Evolutionary conservation across 805 yeast genomes (phyloP), one percentile per base, ranked within the genome.

Genomic region (Zygoascus bituminiphila): DNA sequence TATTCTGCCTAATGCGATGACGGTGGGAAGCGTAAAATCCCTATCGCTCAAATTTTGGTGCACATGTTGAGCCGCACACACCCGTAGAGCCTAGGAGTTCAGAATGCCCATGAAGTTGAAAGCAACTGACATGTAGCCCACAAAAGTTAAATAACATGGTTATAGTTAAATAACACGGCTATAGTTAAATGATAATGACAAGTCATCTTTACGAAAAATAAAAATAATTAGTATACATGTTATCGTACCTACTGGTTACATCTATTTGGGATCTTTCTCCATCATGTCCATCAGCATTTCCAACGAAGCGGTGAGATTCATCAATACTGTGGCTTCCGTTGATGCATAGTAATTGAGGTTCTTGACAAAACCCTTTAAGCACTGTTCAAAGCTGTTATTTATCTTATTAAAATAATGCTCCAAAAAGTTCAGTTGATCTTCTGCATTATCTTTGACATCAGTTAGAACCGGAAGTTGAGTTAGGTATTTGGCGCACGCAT

Each of bases 291-390:
- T n/a, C 22, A 41, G 22, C 4, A 46, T 48, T 35, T 56, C 58
- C 31, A 75, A 59, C 36, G 73, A 60, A 41, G 72, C 75, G 47
- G 71, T 66, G 37, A 75, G 60, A 20, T 65, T 64, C 43, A 72
- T 57, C 43, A 74, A 60, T 42, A 62, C 70, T 41, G 71, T 66
- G 38, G 72, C 70, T 45, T 74, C 77, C 1, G 66, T 59, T 29
- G 73, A 76, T 2, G 77, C 77, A 47, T 58, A 62, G 21, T 62
- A 65, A 48, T 69, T 68, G 44, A 74, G 35, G 33, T 25, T 56
- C 7, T 68, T 62, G 57, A 75, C 69, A 48, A 75, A 69, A 31
- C 64, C 70, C 35, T 70, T 65, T 41, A 74, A 54, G 36, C 67
- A 62, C 45, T 72, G 70, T 39, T 68, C 67, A 56, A 76, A 76